Conservation (phyloP, 495 filamentous ascomycete species). For the Penicillium odoratum region DNA sequence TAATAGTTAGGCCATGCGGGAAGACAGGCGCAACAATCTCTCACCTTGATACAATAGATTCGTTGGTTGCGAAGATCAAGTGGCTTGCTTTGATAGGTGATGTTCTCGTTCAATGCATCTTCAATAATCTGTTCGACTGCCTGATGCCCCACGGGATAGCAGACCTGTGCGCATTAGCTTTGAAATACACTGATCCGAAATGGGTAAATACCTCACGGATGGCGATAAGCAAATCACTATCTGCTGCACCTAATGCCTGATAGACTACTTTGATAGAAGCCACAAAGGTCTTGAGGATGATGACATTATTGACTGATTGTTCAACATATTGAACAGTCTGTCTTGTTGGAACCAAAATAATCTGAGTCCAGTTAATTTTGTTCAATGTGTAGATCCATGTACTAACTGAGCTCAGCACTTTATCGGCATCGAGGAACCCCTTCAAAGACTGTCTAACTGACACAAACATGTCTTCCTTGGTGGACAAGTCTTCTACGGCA, state of each 20-base stretch:
- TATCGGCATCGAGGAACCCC: slow-evolving; percentile 59
- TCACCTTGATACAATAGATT: slow-evolving; percentile 86
- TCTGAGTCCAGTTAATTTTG: slow-evolving; percentile 43
- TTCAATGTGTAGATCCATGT: background rate
- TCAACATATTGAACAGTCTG: slow-evolving; percentile 66
- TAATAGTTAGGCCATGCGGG: background rate
- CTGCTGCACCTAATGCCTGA: slow-evolving; percentile 64
- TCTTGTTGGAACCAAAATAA: slow-evolving; percentile 67
- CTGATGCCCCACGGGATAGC: slow-evolving; percentile 57
- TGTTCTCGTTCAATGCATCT: slow-evolving; percentile 76
- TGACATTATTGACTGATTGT: slow-evolving; percentile 80
- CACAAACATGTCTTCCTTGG: slow-evolving; percentile 85
- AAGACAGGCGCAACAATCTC: background rate
- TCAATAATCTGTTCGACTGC: slow-evolving; percentile 65
- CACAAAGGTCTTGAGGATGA: slow-evolving; percentile 83
- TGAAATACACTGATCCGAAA: background rate
- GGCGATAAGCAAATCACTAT: slow-evolving; percentile 62
- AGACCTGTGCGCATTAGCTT: slow-evolving; percentile 48
- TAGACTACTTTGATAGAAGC: slow-evolving; percentile 65
- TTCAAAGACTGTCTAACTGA: slow-evolving; percentile 74
- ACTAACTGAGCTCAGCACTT: slow-evolving; percentile 34
- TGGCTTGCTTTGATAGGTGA: slow-evolving; percentile 72
- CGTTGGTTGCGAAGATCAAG: slow-evolving; percentile 89
- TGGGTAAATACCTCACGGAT: slow-evolving; percentile 57
- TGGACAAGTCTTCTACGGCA: slow-evolving; percentile 79